Base-by-base conservation (phyloP, 2,329 filamentous ascomycete species). In the Conoideocrella luteorostrata region DNA sequence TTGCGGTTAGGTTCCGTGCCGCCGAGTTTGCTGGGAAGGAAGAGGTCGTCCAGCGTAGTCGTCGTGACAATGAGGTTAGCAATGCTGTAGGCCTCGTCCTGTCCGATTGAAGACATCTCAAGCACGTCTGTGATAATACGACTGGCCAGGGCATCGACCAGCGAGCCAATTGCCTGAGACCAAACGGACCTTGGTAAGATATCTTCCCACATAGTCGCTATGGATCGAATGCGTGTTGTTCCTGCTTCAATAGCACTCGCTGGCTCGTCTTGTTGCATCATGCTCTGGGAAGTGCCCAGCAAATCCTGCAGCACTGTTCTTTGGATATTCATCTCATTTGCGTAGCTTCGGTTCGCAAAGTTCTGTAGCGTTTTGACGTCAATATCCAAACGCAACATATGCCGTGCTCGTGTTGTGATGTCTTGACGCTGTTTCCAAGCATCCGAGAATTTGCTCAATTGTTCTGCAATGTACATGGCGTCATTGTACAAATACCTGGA, bases 401-500 rank as follows among this genome's bases (percentile, higher is more conserved):
- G 68, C 35, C 69, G 69, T 2, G 76, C 75, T 10, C 72, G 66
- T 2, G 66, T 56, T 3, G 67, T 66, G 6, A 82, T 56, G 48
- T 81, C 74, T 5, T 69, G 63, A 2, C 78, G 71, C 17, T 64
- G 55, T 51, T 75, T 75, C 79, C 78, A 83, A 2, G 61, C 52
- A 2, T 60, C 55, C 0, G 68, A 60, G 44, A 80, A 71, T 2
- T 71, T 69, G 3, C 65, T 60, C 6, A 85, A 54, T 40, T 68
- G 68, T 53, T 83, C 78, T 1, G 79, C 72, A 7, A 86, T 64
- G 56, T 83, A 83, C 51, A 73, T 74, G 29, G 78, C 73, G 54
- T 86, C 82, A 47, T 85, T 86, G 55, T 85, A 85, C 5, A 84
- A 66, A 50, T 72, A 81, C 76, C 77, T 81, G 20, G 2, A 13